Conservation (phyloP, 1,284 basidiomycete species). For the Golubevia sp. region DNA sequence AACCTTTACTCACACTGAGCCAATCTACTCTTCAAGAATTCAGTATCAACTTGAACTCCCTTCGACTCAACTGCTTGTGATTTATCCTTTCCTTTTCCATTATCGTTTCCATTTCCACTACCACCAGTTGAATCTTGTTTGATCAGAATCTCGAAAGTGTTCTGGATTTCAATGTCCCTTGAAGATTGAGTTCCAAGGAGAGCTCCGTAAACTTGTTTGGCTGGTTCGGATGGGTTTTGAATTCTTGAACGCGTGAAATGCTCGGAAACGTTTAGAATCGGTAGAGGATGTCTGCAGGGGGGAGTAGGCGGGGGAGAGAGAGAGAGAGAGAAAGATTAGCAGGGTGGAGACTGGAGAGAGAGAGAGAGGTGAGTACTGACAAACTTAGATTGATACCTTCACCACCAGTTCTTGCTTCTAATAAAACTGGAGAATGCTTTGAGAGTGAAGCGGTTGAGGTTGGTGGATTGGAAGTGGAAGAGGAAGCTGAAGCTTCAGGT, state of each 20-base stretch:
- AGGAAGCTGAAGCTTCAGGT: too few relatives aligned
- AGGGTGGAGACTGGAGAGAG: too few relatives aligned
- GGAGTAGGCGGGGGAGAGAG: conserved; percentile 2
- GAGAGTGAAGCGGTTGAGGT: too few relatives aligned
- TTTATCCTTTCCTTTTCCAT: conserved; percentile 40
- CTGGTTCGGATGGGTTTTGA: conserved; percentile 62
- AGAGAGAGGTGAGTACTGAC: too few relatives aligned
- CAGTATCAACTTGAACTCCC: conserved; percentile 20
- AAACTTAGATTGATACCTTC: too few relatives aligned
- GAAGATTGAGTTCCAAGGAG: conserved; percentile 92
- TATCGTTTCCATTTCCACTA: conserved; percentile 70
- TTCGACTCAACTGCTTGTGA: neutral
- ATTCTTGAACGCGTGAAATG: conserved; percentile 83
- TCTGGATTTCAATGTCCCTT: conserved; percentile 92
- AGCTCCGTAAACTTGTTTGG: conserved; percentile 77
- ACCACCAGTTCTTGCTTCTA: too few relatives aligned
- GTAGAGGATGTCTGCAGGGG: conserved; percentile 79
- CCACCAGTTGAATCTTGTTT: conserved; percentile 51
- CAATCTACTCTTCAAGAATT: conserved; percentile 77
- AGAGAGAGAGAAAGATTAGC: too few relatives aligned
- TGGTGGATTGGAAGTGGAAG: too few relatives aligned
- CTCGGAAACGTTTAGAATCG: conserved; percentile 95
- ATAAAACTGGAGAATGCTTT: too few relatives aligned
- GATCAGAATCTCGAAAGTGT: conserved; percentile 86
- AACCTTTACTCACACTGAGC: conserved; percentile 77